Evolutionary conservation across 1,139 yeast genomes (phyloP).

Genomic region (Suhomyces chickasaworum): DNA sequence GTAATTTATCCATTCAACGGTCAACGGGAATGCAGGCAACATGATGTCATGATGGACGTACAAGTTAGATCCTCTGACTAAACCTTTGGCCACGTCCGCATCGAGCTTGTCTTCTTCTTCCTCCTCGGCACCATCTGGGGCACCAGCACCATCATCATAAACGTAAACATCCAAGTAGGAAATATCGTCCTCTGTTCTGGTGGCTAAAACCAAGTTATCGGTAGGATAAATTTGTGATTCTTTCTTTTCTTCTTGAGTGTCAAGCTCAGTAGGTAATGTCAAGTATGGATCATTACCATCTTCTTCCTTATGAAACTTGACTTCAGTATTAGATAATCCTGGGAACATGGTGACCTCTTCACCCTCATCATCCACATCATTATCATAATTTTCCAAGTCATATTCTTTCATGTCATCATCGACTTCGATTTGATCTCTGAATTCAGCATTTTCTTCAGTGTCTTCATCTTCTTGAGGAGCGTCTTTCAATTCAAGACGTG

Average conservation of each 20-base stretch:
- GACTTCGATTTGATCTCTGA: constrained; percentile 56
- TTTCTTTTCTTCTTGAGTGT: constrained; percentile 67
- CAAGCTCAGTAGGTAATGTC: constrained; percentile 68
- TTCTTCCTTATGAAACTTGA: constrained; percentile 51
- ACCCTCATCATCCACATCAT: constrained; percentile 56
- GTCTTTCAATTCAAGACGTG: constrained; percentile 76
- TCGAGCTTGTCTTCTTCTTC: constrained; percentile 65
- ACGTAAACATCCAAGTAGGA: constrained; percentile 91
- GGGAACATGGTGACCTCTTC: constrained; percentile 66
- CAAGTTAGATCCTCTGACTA: constrained; percentile 69
- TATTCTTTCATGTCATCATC: constrained; percentile 89
- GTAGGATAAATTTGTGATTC: constrained; percentile 88
- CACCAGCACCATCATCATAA: constrained; percentile 92
- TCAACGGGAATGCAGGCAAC: constrained; percentile 96
- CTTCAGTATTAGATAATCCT: constrained; percentile 57
- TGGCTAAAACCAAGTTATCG: constrained; percentile 85
- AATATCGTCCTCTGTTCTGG: constrained; percentile 95
- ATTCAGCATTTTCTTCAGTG: constrained; percentile 19
- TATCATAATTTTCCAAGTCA: constrained; percentile 82
- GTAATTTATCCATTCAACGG: constrained; percentile 93
- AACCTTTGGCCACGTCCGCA: constrained; percentile 67
- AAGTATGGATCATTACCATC: constrained; percentile 76
- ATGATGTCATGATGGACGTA: constrained; percentile 96
- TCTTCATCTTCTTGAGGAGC: constrained; percentile 60
- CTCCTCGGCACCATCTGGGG: constrained; percentile 58